Base-by-base conservation (phyloP, 139 green algal species). In the Diplosphaera chodatii region DNA sequence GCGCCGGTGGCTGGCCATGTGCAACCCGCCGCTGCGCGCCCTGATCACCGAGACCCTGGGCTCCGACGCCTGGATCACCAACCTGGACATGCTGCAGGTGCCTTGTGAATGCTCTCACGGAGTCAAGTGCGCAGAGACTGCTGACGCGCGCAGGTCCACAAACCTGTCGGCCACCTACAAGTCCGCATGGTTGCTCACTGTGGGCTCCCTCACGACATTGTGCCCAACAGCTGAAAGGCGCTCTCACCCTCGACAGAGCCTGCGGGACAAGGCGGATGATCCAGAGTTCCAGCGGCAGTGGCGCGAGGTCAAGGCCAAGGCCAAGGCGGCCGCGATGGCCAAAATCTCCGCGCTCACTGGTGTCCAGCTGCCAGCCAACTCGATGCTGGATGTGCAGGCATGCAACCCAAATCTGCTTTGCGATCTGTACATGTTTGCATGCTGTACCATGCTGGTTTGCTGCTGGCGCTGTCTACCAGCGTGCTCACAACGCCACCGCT, bases 371-470 rank as follows among this genome's bases (percentile, higher is more conserved):
- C 79, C 85, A 29, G 78, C 85, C 72, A 80, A 77, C n/a, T 84
- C 91, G 4, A 79, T 98, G 78, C 94, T 98, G 74, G 94, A 98
- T 78, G 88, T 98, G 72, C 93, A 97, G 76, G 83, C 88, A 56
- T 10, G 48, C 16, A 5, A 27, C 63, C 15, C 32, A 6, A 10
- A 6, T 20, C 37, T n/a, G n/a, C n/a, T n/a, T n/a, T n/a, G n/a
- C n/a, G n/a, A n/a, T n/a, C n/a, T n/a, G n/a, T n/a, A n/a, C n/a
- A n/a, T n/a, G n/a, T n/a, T n/a, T n/a, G n/a, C n/a, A n/a, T n/a
- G 37, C 37, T 48, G 37, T 48, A 13, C 13, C 37, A 48, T n/a
- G 37, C 37, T 13, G 37, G 37, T 13, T 48, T 48, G 37, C 16
- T 62, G 27, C 67, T 33, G 6, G 18, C 70, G 10, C 59, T 68